Base-by-base conservation (phyloP, 371 early-diverging fungal genomes). In the Batrachochytrium dendrobatidis region DNA sequence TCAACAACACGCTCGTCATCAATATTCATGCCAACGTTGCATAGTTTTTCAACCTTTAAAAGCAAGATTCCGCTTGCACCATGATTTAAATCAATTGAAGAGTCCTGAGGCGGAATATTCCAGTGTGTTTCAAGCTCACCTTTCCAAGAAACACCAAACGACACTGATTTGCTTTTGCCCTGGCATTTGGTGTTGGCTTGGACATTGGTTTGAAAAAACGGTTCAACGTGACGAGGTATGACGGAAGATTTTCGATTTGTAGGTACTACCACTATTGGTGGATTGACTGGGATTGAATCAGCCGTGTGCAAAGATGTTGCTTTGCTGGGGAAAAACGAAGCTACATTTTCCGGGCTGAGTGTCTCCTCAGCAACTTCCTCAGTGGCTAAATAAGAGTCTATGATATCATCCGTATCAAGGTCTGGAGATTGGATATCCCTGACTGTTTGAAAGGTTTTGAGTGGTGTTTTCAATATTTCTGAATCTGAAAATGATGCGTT, bases 1-100 rank as follows among this genome's bases (percentile, higher is more conserved):
- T 51, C 51, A 8, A 51, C 51, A 24, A 51, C n/a, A 51, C 51
- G 51, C 51, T 51, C 51, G 51, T 3, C 5, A n/a, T 51, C 51
- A 22, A 24, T n/a, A 22, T n/a, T 30, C 30, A n/a, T 4, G 4
- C n/a, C 28, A 3, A 51, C 4, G 25, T 24, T 22, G 20, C 39
- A 39, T 20, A 39, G 39, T 39, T 39, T 39, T 39, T 39, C 20
- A 20, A 39, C 20, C 39, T 45, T 20, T 5, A 45, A 3, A 3
- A 45, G 46, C 46, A 45, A 5, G 46, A 45, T 3, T 20, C 46
- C 46, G 6, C 7, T 5, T 5, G 46, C 3, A 26, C 46, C 3
- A 3, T 45, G 3, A 3, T 20, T 3, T 7, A 45, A 12, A 12
- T 3, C 51, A 3, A 24, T n/a, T 30, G 4, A 12, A 3, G 5